These are phyloP conservation scores for Diaporthe citriasiana DNA, from an alignment of 2,329 filamentous ascomycete species.

Conservation along the genomic window DNA sequence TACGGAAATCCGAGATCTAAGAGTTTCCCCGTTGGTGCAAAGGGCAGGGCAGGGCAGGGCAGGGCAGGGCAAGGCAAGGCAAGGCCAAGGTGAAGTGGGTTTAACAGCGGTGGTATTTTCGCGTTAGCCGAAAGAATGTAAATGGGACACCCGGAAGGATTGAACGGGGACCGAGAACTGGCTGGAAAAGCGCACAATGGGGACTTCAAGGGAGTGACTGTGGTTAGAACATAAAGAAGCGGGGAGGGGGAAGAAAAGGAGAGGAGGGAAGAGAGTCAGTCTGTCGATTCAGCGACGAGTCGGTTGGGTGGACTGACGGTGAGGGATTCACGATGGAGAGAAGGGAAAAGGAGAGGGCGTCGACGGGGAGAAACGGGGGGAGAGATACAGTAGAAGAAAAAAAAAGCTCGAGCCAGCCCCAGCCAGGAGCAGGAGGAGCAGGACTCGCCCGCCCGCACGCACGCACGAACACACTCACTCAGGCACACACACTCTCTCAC, in stretches of 20 bases:
- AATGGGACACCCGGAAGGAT: slow-evolving; percentile 65
- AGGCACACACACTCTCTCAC: background rate
- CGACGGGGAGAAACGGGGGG: slow-evolving; percentile 28
- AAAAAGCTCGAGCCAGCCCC: slow-evolving; percentile 31
- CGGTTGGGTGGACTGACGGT: slow-evolving; percentile 41
- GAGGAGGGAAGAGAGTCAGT: slow-evolving; percentile 45
- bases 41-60: slow-evolving; percentile 42
- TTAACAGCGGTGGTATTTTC: slow-evolving; percentile 45
- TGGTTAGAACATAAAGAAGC: slow-evolving; percentile 54
- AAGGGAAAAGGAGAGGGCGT: slow-evolving; percentile 45
- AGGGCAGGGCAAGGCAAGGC: slow-evolving; percentile 40
- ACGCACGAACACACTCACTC: background rate
- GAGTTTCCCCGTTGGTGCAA: slow-evolving; percentile 32
- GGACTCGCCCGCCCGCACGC: background rate
- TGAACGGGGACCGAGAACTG: slow-evolving; percentile 60
- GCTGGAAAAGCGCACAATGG: slow-evolving; percentile 51
- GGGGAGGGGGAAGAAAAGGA: slow-evolving; percentile 57
- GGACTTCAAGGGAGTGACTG: slow-evolving; percentile 66
- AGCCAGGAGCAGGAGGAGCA: slow-evolving; percentile 23
- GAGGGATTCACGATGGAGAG: slow-evolving; percentile 43
- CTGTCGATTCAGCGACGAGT: slow-evolving; percentile 47
- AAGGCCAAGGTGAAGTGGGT: slow-evolving; percentile 50
- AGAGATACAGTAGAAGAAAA: slow-evolving; percentile 34
- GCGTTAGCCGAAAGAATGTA: slow-evolving; percentile 55
- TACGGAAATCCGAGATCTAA: slow-evolving; percentile 37